phyloP scores from a whole-genome alignment of 2,329 filamentous ascomycete genomes.

The Colletotrichum coccodes region DNA sequence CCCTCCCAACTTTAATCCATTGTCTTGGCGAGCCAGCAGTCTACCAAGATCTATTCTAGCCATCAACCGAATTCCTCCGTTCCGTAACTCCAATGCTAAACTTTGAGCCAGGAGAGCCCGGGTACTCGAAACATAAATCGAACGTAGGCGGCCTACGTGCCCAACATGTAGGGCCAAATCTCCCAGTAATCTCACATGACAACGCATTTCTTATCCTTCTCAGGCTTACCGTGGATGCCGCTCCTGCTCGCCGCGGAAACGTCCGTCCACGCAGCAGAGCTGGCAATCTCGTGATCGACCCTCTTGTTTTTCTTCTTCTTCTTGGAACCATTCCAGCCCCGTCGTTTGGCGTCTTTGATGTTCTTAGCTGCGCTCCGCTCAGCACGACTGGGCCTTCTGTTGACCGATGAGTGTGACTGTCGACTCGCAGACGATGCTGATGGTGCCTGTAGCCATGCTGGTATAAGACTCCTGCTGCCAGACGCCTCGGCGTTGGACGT shows the following conservation, averaged over 20 bases:
- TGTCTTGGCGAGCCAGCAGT: neutral
- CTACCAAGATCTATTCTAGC: neutral
- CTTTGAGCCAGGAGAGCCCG: neutral
- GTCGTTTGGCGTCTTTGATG: constrained; percentile 67
- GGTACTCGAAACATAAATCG: neutral
- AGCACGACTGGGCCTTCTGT: constrained; percentile 63
- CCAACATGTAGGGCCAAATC: neutral
- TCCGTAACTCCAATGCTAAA: constrained; percentile 26
- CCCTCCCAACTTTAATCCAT: neutral
- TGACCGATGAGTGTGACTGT: constrained; percentile 53
- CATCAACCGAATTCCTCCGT: neutral
- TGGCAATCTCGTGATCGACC: constrained; percentile 51
- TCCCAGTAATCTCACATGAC: constrained; percentile 56
- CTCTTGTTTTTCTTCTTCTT: constrained; percentile 50
- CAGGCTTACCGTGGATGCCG: constrained; percentile 41
- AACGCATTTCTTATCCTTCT: constrained; percentile 60
- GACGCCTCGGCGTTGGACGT: constrained; percentile 14
- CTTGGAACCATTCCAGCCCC: constrained; percentile 61
- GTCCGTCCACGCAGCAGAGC: constrained; percentile 64
- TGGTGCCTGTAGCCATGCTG: constrained; percentile 46
- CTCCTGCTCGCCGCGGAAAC: constrained; percentile 45
- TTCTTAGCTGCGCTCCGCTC: constrained; percentile 71
- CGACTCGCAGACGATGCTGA: constrained; percentile 46
- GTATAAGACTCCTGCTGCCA: constrained; percentile 36
- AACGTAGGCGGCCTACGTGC: neutral